Evolutionary conservation across 306 rosid species (phyloP).

Genomic region (Ammopiptanthus mongolicus): DNA sequence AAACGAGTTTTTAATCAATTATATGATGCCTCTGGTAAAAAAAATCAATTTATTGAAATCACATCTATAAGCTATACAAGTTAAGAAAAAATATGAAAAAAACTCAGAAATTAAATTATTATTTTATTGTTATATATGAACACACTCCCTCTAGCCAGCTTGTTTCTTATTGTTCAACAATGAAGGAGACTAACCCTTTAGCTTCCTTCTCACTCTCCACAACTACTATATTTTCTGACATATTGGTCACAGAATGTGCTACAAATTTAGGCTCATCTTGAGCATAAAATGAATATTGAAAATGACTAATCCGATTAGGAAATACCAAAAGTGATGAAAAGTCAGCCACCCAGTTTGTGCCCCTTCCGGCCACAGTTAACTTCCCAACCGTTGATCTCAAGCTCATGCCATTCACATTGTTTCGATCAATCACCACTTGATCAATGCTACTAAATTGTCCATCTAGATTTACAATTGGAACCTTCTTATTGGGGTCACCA

Average conservation of each 20-base stretch:
- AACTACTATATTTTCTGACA: constrained; percentile 45
- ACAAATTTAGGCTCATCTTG: constrained; percentile 42
- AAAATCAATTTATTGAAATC: background rate
- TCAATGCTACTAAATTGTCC: constrained; percentile 50
- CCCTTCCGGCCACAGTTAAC: constrained; percentile 35
- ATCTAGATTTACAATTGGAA: constrained; percentile 49
- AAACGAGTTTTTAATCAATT: too few species aligned
- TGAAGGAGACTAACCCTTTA: constrained; percentile 26
- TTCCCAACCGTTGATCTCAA: constrained; percentile 61
- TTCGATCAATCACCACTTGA: constrained; percentile 58
- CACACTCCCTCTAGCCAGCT: background rate
- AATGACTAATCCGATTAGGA: constrained; percentile 43
- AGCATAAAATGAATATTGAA: constrained; percentile 45
- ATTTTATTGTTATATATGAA: background rate
- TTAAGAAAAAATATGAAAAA: background rate
- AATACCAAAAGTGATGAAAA: constrained; percentile 46
- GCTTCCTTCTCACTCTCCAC: constrained; percentile 38
- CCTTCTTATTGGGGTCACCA: constrained; percentile 36
- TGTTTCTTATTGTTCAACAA: constrained; percentile 31
- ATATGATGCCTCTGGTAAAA: too few species aligned
- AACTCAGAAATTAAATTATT: background rate
- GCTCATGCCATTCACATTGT: constrained; percentile 57
- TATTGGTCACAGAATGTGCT: constrained; percentile 47
- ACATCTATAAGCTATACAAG: background rate
- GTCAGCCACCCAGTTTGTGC: constrained; percentile 59